Base-by-base conservation (phyloP, 129 eudicot species). In the Apium graveolens region DNA sequence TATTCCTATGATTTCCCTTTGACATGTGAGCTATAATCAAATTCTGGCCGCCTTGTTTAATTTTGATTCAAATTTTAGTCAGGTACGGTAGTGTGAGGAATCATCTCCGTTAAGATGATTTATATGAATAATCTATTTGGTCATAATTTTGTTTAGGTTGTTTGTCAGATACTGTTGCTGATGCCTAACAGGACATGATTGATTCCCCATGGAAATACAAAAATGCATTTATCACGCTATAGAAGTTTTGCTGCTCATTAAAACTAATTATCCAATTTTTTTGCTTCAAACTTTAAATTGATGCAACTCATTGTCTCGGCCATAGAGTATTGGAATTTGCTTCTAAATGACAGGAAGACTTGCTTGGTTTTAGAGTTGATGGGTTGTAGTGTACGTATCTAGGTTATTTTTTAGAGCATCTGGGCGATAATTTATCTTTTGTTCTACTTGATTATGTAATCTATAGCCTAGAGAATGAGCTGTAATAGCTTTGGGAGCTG, bases 381-480 rank as follows among this genome's bases (percentile, higher is more conserved):
- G 4, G 29, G 45, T 21, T 70, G 48, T 72, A 11, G 17, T 41
- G 4, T 42, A 72, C 7, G 13, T 24, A n/a, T 72, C n/a, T 41
- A 21, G 11, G 51, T 72, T 27, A 57, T 41, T 39, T 39, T 38
- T 21, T 38, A 3, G 12, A 70, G 12, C 44, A 72, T 41, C 21
- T 11, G 73, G 39, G 53, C 75, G 57, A 78, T 68, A 72, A 57
- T 18, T 34, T 72, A 43, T 78, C 32, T 74, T 75, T 81, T 71
- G 74, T 84, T 77, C 97, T 92, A 97, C 91, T 96, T 76, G 99
- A 83, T 27, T 96, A 92, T 46, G 86, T 96, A 63, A 89, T 96
- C 24, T 72, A 72, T 75, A 88, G 99, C n/a, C n/a, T n/a, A n/a
- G n/a, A n/a, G n/a, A n/a, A n/a, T n/a, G n/a, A n/a, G n/a, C n/a